Conservation (phyloP, 2,329 filamentous ascomycete species). For the Verticillium nonalfalfae region DNA sequence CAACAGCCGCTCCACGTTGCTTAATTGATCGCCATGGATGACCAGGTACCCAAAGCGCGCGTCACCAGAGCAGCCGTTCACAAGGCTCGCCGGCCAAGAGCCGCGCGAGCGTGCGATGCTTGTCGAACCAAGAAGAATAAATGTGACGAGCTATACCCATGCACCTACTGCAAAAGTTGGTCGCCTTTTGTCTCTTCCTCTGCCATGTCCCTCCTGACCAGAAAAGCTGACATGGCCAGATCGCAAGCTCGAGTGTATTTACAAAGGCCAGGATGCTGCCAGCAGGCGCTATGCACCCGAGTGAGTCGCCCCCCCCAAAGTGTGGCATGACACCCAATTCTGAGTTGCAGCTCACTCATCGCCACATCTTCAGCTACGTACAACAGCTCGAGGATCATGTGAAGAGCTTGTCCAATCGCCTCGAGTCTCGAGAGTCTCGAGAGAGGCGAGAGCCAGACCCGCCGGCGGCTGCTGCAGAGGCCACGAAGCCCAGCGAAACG, state of each 20-base stretch:
- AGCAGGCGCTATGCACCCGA: constrained; percentile 14
- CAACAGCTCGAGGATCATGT: constrained; percentile 15
- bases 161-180: constrained; percentile 35
- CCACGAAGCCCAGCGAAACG: neutral
- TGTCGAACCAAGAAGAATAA: constrained; percentile 59
- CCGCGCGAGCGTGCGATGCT: constrained; percentile 46
- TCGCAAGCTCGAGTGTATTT: constrained; percentile 18
- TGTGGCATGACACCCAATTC: neutral
- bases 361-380: constrained; percentile 13
- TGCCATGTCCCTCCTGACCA: neutral
- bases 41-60: neutral
- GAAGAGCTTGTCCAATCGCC: constrained; percentile 9
- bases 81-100: constrained; percentile 9
- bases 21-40: neutral
- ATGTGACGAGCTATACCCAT: constrained; percentile 35
- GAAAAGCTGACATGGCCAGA: constrained; percentile 3
- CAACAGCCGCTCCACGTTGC: no score
- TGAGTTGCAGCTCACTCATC: neutral
- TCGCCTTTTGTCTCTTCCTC: neutral
- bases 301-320: constrained; percentile 7
- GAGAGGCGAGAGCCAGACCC: neutral
- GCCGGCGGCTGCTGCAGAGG: neutral
- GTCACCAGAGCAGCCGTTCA: neutral
- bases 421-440: neutral
- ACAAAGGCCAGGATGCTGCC: constrained; percentile 15